These are phyloP conservation scores for Aspergillus proliferans DNA, from an alignment of 2,329 filamentous ascomycete genomes.

Conservation along the genomic window DNA sequence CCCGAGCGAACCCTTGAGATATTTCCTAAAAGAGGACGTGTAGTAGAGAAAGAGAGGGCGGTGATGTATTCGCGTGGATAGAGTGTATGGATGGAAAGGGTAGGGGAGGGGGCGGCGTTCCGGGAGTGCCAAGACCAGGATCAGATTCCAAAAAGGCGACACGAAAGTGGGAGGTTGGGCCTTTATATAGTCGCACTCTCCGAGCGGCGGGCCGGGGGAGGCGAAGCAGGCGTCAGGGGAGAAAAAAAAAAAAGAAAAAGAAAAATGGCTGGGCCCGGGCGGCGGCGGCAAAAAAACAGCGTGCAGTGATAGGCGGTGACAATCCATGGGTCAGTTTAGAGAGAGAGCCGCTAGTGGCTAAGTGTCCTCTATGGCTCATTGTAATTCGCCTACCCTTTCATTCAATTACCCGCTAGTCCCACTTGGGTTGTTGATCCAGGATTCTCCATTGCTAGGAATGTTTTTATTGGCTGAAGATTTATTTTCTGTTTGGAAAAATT, in stretches of 20 bases:
- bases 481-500: slow-evolving; percentile 2
- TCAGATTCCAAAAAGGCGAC: slow-evolving; percentile 23
- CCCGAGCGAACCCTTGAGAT: slow-evolving; percentile 5
- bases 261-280: slow-evolving; percentile 21
- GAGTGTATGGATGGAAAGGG: slow-evolving; percentile 17
- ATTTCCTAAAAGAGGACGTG: slow-evolving; percentile 6
- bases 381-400: background rate
- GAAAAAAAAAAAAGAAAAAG: slow-evolving; percentile 1
- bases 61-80: slow-evolving; percentile 16
- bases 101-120: slow-evolving; percentile 23
- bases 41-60: slow-evolving; percentile 8
- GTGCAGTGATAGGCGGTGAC: slow-evolving; percentile 21
- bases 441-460: slow-evolving; percentile 8
- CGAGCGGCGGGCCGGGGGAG: slow-evolving; percentile 16
- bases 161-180: slow-evolving; percentile 32
- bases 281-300: slow-evolving; percentile 28
- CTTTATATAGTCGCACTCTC: slow-evolving; percentile 37
- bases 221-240: slow-evolving; percentile 26
- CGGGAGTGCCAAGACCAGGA: slow-evolving; percentile 37
- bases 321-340: background rate
- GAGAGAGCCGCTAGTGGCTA: slow-evolving; percentile 19
- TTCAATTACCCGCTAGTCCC: slow-evolving; percentile 7
- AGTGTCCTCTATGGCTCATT: slow-evolving; percentile 7
- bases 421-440: slow-evolving; percentile 8
- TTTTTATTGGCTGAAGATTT: slow-evolving; percentile 13